phyloP scores from a whole-genome alignment of 78 protist genomes.

The Tieghemostelium lacteum region DNA sequence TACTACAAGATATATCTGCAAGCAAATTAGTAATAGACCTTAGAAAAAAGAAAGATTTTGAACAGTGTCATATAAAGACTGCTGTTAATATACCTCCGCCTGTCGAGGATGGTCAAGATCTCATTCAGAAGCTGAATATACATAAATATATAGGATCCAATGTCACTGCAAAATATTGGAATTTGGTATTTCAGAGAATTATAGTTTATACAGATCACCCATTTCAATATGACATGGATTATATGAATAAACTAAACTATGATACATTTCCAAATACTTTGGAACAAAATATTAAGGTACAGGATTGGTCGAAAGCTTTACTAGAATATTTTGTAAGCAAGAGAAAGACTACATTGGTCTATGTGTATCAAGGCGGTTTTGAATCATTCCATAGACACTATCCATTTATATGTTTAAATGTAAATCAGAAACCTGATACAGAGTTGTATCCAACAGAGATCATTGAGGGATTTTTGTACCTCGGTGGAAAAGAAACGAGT shows the following conservation, averaged over 20 bases:
- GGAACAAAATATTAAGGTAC: not conserved
- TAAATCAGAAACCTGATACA: not conserved
- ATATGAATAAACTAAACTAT: not conserved
- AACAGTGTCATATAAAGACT: not conserved
- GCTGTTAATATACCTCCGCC: constrained; percentile 39
- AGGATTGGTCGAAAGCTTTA: not conserved
- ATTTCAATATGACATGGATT: not conserved
- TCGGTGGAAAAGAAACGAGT: constrained; percentile 55
- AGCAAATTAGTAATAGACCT: constrained; percentile 37
- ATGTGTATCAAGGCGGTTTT: constrained; percentile 12
- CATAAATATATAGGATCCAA: not conserved
- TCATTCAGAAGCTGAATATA: not conserved
- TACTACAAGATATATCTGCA: constrained; percentile 15
- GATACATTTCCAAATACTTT: not conserved
- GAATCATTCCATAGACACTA: not conserved
- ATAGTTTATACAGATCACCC: not conserved
- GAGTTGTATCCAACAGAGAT: constrained; percentile 57
- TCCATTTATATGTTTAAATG: constrained; percentile 28
- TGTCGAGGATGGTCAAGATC: not conserved
- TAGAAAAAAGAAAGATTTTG: not conserved
- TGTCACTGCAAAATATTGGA: not conserved
- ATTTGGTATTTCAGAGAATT: not conserved
- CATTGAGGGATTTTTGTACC: constrained; percentile 27
- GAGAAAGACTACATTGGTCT: not conserved
- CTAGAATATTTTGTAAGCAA: not conserved